Conservation (phyloP, 371 early-diverging fungal species). For the Amoeboaphelidium occidentale region DNA sequence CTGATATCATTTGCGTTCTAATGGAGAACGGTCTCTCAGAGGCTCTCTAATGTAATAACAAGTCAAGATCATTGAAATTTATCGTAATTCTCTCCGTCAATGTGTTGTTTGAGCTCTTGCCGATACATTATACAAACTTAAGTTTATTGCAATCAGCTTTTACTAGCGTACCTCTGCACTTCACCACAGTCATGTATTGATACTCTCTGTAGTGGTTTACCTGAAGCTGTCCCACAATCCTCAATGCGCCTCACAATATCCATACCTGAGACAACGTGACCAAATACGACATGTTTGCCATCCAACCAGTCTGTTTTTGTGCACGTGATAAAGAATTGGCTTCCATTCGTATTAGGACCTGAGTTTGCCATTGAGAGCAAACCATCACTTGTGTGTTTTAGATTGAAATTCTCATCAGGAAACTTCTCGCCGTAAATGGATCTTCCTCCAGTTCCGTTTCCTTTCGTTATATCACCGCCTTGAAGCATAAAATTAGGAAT, state of each 20-base stretch:
- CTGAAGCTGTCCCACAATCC: no score
- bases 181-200: no score
- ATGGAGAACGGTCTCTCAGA: no score
- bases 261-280: slow-evolving; percentile 13
- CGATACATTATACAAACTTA: no score
- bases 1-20: no score
- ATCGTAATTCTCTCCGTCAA: no score
- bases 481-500: slow-evolving; percentile 36
- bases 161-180: no score
- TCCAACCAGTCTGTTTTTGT: slow-evolving; percentile 25
- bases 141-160: no score
- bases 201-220: no score
- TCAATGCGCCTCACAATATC: slow-evolving; percentile 12
- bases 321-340: slow-evolving; percentile 35
- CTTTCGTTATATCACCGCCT: slow-evolving; percentile 25
- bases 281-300: slow-evolving; percentile 27
- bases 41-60: no score
- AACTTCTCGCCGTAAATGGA: slow-evolving; percentile 18
- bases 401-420: slow-evolving; percentile 32
- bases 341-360: slow-evolving; percentile 60
- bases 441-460: slow-evolving; percentile 13
- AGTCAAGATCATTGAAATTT: no score
- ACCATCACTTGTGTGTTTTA: slow-evolving; percentile 48
- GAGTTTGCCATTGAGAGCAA: slow-evolving; percentile 64
- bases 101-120: no score